phyloP scores from a whole-genome alignment of 2,329 filamentous ascomycete species.

The Pestalotiopsis sp. region DNA sequence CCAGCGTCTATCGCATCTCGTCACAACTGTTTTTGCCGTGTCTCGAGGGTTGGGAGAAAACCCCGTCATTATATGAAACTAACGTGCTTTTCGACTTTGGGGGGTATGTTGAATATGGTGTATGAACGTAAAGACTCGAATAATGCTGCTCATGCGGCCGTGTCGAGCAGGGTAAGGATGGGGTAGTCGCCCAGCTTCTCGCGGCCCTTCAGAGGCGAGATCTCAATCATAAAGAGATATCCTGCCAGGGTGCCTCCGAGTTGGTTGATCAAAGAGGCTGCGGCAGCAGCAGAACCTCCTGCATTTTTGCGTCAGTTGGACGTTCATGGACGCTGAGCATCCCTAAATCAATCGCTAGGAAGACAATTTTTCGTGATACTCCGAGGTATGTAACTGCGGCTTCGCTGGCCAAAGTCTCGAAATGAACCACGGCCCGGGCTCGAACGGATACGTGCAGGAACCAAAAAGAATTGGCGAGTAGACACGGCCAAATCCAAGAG shows the following conservation, averaged over 20 bases:
- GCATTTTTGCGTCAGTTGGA: conserved; percentile 24
- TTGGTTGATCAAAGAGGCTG: conserved; percentile 82
- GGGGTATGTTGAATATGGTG: conserved; percentile 5
- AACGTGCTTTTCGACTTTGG: background rate
- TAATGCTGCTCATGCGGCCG: conserved; percentile 26
- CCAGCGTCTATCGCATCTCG: conserved; percentile 11
- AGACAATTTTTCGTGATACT: background rate
- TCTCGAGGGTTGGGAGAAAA: background rate
- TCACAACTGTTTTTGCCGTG: background rate
- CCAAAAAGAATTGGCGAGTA: background rate
- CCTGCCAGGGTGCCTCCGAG: conserved; percentile 85
- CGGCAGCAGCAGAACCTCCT: conserved; percentile 92
- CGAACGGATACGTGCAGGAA: background rate
- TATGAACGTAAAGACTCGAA: conserved; percentile 26
- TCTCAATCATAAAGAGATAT: conserved; percentile 94
- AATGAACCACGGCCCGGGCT: background rate
- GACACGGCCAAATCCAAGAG: background rate
- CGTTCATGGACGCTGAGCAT: conserved; percentile 20
- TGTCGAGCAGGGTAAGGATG: conserved; percentile 78
- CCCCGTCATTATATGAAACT: conserved; percentile 6
- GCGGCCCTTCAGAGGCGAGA: conserved; percentile 89
- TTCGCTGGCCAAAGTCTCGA: background rate
- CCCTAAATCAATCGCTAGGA: conserved; percentile 11
- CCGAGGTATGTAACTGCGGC: background rate
- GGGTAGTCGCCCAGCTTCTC: conserved; percentile 81